Evolutionary conservation across 1,284 basidiomycete species (phyloP).

Genomic region (Golubevia pallescens): DNA sequence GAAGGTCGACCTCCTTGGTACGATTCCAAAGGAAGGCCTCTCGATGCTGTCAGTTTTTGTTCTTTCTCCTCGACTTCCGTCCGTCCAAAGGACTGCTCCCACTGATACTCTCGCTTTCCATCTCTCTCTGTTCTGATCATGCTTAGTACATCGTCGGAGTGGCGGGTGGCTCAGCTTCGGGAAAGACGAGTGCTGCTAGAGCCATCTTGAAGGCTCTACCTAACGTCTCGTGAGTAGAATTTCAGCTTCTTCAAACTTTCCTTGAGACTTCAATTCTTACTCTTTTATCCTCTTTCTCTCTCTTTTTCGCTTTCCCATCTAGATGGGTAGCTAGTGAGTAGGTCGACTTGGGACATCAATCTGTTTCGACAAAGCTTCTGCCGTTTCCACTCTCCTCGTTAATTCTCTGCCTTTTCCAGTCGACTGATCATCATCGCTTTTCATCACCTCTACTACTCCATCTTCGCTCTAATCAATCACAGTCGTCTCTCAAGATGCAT

Average conservation of each 20-base stretch:
- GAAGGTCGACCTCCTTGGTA: constrained; percentile 67
- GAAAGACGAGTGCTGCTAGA: constrained; percentile 74
- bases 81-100: constrained; percentile 5
- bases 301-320: constrained; percentile 54
- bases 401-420: not conserved
- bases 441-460: not conserved
- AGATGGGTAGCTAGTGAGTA: constrained; percentile 67
- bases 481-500: constrained; percentile 76
- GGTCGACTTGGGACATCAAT: no score
- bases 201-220: constrained; percentile 44
- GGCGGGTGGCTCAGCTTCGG: constrained; percentile 90
- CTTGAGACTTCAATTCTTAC: no score
- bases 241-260: no score
- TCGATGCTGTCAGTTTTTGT: constrained; percentile 32
- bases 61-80: not conserved
- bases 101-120: not conserved
- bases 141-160: constrained; percentile 83
- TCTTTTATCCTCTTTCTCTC: not conserved
- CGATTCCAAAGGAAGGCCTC: constrained; percentile 75
- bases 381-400: not conserved
- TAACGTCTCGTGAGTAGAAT: constrained; percentile 51
- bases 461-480: no score
- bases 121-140: not conserved
- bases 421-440: no score
- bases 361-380: not conserved